A percentile compares a stretch with the other conserved stretches of the same genome.
These are phyloP conservation scores for Lactarius psammicola DNA, from an alignment of 768 basidiomycete species.

Conservation along the genomic window DNA sequence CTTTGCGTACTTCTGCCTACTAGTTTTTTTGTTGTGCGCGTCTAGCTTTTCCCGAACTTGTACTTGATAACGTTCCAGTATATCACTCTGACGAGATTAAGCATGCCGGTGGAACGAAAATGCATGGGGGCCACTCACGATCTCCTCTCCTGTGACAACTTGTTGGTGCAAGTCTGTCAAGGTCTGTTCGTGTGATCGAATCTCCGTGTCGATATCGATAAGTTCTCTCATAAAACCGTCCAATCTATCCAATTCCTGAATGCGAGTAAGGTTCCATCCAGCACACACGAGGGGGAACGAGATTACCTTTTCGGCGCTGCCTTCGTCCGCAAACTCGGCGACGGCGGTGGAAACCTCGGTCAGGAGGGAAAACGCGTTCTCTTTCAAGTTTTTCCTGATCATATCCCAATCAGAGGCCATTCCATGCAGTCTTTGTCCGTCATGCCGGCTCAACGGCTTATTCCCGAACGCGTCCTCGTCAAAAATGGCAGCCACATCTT, in stretches of 20 bases:
- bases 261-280: constrained; percentile 8
- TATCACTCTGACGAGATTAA: constrained; percentile 45
- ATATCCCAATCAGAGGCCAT: constrained; percentile 61
- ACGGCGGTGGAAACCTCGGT: constrained; percentile 54
- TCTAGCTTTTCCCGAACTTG: constrained; percentile 44
- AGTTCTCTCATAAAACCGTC: constrained; percentile 67
- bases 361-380: constrained; percentile 45
- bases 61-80: constrained; percentile 49
- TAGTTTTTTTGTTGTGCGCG: constrained; percentile 57
- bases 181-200: constrained; percentile 53
- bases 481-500: constrained; percentile 38
- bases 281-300: not conserved
- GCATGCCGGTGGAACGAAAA: constrained; percentile 9
- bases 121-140: constrained; percentile 45
- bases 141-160: constrained; percentile 49
- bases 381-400: constrained; percentile 50
- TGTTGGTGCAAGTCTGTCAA: constrained; percentile 57
- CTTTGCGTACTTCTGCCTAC: constrained; percentile 77
- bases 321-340: constrained; percentile 60
- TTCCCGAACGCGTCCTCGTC: constrained; percentile 61
- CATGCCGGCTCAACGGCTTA: constrained; percentile 60
- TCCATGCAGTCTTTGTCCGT: constrained; percentile 53
- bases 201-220: constrained; percentile 63
- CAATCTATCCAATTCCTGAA: constrained; percentile 55
- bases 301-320: constrained; percentile 52